phyloP scores from a whole-genome alignment of 148 eudicot species.

The Persicaria maculosa region DNA sequence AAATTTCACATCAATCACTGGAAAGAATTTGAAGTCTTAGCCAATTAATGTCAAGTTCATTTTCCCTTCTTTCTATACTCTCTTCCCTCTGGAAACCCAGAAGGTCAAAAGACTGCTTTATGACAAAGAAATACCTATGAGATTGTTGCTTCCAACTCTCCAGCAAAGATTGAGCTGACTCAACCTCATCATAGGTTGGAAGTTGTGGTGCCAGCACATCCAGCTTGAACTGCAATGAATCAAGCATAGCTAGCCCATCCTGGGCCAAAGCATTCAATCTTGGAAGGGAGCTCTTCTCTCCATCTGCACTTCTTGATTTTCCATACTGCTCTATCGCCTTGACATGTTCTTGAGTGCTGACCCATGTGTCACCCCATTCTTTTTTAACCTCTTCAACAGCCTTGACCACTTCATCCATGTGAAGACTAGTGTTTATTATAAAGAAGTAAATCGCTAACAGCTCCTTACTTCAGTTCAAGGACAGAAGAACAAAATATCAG shows the following conservation, averaged over 20 bases:
- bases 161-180: constrained; percentile 54
- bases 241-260: constrained; percentile 60
- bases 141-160: constrained; percentile 67
- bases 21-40: background rate
- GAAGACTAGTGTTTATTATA: background rate
- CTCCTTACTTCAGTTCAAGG: background rate
- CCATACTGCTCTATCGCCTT: constrained; percentile 66
- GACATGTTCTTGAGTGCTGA: constrained; percentile 40
- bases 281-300: constrained; percentile 58
- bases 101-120: too few species aligned
- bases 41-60: too few species aligned
- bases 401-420: constrained; percentile 67
- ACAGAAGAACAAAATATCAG: background rate
- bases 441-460: background rate
- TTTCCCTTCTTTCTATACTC: too few species aligned
- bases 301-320: constrained; percentile 25
- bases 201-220: constrained; percentile 89
- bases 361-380: constrained; percentile 62
- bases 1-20: background rate
- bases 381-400: constrained; percentile 70
- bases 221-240: constrained; percentile 58
- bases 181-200: constrained; percentile 48
- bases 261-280: constrained; percentile 82
- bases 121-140: constrained; percentile 34
- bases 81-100: too few species aligned